These are phyloP conservation scores for Warburgia ugandensis DNA, from an alignment of 164 flowering plant genomes.

Conservation along the genomic window DNA sequence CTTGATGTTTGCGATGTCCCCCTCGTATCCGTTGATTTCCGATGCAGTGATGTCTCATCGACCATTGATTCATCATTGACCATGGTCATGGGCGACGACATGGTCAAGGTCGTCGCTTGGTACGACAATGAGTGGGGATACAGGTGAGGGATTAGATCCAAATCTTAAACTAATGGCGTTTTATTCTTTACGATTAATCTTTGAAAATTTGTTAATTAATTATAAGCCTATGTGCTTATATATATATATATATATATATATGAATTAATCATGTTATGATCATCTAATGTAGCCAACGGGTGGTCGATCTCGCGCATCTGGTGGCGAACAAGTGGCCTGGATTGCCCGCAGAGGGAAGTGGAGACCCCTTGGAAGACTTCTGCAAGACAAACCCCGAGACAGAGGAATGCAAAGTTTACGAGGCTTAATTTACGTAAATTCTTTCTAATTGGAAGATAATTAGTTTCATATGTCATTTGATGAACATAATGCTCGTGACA, in stretches of 20 bases:
- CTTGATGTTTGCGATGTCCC: slow-evolving; percentile 86
- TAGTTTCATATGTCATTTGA: no score
- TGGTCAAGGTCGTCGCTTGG: slow-evolving; percentile 98
- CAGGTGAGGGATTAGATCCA: no score
- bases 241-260: no score
- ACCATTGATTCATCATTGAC: slow-evolving; percentile 89
- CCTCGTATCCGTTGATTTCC: slow-evolving; percentile 90
- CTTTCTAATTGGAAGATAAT: no score
- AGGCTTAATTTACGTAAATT: slow-evolving; percentile 35
- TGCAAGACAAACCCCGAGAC: slow-evolving; percentile 81
- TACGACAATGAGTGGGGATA: slow-evolving; percentile 99
- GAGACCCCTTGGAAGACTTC: slow-evolving; percentile 92
- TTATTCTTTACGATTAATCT: no score
- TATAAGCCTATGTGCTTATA: no score
- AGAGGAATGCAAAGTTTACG: slow-evolving; percentile 90
- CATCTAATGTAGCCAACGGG: slow-evolving; percentile 69
- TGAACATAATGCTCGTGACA: no score
- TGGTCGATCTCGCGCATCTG: slow-evolving; percentile 91
- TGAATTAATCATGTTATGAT: neutral
- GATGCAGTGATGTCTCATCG: slow-evolving; percentile 84
- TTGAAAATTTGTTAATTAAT: no score
- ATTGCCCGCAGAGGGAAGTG: slow-evolving; percentile 39
- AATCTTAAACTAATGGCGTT: no score
- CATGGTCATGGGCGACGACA: slow-evolving; percentile 98
- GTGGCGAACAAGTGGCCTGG: slow-evolving; percentile 95